Evolutionary conservation across 225 moss, liverwort and hornwort genomes (phyloP), one percentile per base, ranked within the genome.

Genomic region (Takakia lepidozioides): DNA sequence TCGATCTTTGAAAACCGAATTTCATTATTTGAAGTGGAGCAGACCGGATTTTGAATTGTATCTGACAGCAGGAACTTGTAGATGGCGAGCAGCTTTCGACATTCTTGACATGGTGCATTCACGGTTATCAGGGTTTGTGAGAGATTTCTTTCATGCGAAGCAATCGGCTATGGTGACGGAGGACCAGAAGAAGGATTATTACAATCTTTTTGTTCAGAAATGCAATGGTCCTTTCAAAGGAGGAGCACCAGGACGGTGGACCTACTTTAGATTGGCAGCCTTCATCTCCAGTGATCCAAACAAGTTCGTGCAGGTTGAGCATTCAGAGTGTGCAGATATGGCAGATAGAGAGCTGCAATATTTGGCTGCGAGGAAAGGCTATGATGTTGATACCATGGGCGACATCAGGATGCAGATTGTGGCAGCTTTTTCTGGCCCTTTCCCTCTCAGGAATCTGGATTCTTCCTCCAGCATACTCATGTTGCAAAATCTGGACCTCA

Each of bases 21-120:
- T 41, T 41, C 14, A 16, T 16, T 41, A 41, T 41, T 20, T 19
- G 18, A 41, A 41, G 4, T 41, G 41, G 41, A 41, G 2, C 2
- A 41, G 20, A 20, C n/a, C 41, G n/a, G n/a, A 20, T 16, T 41
- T 41, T 5, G 41, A 8, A 3, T 5, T 4, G 14, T 41, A 41
- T 20, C 41, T 41, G 9, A 19, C 15, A 16, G 41, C 41, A 41
- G 41, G 41, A 4, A 41, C 41, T 41, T 41, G 41, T 9, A 41
- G 41, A 41, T 41, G n/a, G 41, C 11, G 41, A 41, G 41, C 41
- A 41, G 18, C 41, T 41, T 41, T 41, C 41, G 41, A 41, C 9
- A 16, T 41, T 17, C n/a, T 41, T 8, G n/a, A 41, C 18, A 41
- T 41, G 41, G 41, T 16, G 18, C 14, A 16, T 16, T 41, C 41